Conservation (phyloP, 1,284 basidiomycete species). For the Sporisorium graminicola region DNA sequence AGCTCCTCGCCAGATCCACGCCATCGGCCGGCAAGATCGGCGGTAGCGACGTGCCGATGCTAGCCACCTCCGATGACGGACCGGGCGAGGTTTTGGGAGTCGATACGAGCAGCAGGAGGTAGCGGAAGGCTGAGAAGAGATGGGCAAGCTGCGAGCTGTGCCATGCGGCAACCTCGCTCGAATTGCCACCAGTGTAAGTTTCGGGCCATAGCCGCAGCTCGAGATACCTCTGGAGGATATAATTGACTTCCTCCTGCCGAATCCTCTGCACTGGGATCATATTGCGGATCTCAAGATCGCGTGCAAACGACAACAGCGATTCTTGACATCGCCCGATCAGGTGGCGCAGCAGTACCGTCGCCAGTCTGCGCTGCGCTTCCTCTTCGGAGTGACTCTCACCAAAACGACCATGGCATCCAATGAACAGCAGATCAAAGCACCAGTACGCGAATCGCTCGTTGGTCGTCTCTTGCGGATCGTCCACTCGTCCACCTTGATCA, state of each 20-base stretch:
- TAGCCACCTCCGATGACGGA: conserved; percentile 1
- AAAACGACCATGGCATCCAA: conserved; percentile 75
- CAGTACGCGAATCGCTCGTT: conserved; percentile 91
- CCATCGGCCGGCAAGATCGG: conserved; percentile 17
- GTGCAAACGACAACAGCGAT: conserved; percentile 80
- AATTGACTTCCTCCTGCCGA: conserved; percentile 89
- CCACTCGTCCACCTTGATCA: conserved; percentile 44
- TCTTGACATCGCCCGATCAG: conserved; percentile 75
- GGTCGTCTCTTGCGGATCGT: conserved; percentile 71
- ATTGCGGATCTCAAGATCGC: conserved; percentile 84
- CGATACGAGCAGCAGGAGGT: conserved; percentile 26
- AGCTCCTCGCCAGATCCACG: conserved; percentile 10
- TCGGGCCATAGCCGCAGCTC: conserved; percentile 28
- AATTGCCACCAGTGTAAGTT: background rate
- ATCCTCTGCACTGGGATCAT: conserved; percentile 72
- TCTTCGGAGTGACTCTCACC: background rate
- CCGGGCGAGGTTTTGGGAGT: conserved; percentile 12
- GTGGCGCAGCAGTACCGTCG: conserved; percentile 19
- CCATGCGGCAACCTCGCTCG: conserved; percentile 3
- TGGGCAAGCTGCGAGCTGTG: conserved; percentile 30
- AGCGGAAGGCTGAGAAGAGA: conserved; percentile 32
- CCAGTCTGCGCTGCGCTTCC: conserved; percentile 13
- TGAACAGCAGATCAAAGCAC: conserved; percentile 90
- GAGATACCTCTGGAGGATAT: conserved; percentile 74
- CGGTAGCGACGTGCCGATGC: conserved; percentile 34